Conservation (phyloP, 2,329 filamentous ascomycete species). For the Fusarium pseudocircinatum region DNA sequence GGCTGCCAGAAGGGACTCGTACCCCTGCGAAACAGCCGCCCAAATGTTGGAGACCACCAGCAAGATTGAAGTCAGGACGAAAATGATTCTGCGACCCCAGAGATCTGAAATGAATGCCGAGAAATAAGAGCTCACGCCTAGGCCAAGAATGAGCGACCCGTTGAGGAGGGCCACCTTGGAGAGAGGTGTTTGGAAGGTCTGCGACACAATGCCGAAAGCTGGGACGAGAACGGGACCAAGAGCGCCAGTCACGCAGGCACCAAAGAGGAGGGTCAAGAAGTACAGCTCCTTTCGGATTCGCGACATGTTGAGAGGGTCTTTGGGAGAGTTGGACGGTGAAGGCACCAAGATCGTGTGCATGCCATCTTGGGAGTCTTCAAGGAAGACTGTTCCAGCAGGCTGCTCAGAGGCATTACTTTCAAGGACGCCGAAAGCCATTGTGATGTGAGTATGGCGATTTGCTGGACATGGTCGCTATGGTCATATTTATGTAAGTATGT, state of each 20-base stretch:
- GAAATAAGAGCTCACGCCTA: neutral
- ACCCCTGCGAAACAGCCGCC: neutral
- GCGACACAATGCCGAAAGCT: neutral
- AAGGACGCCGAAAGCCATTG: neutral
- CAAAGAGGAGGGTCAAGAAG: neutral
- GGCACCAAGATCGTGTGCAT: neutral
- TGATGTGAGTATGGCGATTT: neutral
- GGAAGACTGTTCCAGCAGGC: neutral
- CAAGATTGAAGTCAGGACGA: neutral
- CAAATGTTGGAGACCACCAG: neutral
- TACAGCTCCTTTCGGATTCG: neutral
- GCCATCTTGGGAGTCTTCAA: neutral
- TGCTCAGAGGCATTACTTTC: neutral
- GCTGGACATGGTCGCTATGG: neutral
- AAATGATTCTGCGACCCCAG: neutral
- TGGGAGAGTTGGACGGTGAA: neutral
- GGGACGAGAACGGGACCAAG: neutral
- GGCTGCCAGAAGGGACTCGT: neutral
- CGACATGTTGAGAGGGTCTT: neutral
- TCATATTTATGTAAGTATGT: neutral
- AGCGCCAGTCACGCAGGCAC: neutral
- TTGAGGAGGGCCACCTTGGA: neutral
- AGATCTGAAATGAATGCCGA: neutral
- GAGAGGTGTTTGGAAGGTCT: neutral
- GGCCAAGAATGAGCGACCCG: neutral